phyloP scores from a whole-genome alignment of 2,329 filamentous ascomycete species.

The Aspergillus ochraceus region DNA sequence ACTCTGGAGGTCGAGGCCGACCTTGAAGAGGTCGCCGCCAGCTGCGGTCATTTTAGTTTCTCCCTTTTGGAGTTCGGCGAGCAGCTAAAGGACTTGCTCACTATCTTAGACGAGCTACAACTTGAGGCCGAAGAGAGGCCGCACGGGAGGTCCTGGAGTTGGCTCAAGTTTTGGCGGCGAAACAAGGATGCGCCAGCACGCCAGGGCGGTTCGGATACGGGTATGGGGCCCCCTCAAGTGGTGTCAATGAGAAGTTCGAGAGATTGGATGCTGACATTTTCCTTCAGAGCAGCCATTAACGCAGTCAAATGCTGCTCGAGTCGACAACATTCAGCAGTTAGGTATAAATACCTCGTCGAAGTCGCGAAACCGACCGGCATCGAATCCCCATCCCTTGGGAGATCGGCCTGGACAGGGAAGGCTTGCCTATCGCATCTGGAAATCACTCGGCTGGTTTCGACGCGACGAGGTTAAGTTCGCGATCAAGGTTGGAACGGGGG shows the following conservation, averaged over 20 bases:
- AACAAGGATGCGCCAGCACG: conserved; percentile 12
- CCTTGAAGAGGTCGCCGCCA: conserved; percentile 96
- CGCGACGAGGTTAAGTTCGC: conserved; percentile 74
- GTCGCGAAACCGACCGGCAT: not conserved
- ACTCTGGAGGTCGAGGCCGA: conserved; percentile 81
- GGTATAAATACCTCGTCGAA: not conserved
- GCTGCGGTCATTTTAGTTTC: conserved; percentile 94
- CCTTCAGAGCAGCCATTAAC: conserved; percentile 13
- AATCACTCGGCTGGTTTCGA: conserved; percentile 56
- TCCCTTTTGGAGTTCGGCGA: conserved; percentile 87
- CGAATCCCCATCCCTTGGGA: not conserved
- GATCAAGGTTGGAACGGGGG: conserved; percentile 89
- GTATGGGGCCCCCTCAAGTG: conserved; percentile 14
- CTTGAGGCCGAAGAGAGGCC: conserved; percentile 62
- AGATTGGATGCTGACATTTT: conserved; percentile 1
- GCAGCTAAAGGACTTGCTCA: conserved; percentile 79
- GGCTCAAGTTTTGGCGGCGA: conserved; percentile 74
- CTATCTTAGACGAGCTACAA: conserved; percentile 83
- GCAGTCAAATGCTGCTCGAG: conserved; percentile 7
- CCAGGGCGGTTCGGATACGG: conserved; percentile 24
- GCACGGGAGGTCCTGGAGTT: conserved; percentile 71
- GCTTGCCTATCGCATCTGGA: conserved; percentile 54
- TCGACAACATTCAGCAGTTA: conserved; percentile 1
- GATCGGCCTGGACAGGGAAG: conserved; percentile 24
- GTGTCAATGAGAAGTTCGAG: not conserved